Base-by-base conservation (phyloP, 495 filamentous ascomycete species). In the Penicillium ucsense region DNA sequence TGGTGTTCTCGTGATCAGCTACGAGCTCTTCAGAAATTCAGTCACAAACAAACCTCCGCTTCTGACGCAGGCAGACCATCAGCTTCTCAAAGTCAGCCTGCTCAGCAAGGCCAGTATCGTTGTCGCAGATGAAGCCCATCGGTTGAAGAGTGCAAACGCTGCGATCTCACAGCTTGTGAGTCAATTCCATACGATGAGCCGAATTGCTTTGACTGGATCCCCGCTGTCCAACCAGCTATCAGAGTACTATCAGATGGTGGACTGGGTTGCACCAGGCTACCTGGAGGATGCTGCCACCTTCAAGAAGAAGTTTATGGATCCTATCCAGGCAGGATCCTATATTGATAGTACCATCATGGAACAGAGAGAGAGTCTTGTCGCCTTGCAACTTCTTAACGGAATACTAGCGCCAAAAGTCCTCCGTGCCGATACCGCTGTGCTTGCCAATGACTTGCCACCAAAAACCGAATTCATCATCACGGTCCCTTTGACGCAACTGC, bases 61-160 rank as follows among this genome's bases (percentile, higher is more conserved):
- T 12, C 53, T 76, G 0, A 31, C 55, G 10, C 63, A 64, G 3
- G 51, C 66, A 4, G 45, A 70, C 27, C 71, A 76, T 47, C 41
- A 55, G 3, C 42, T 44, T 12, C 49, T 80, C 5, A 64, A 63
- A 12, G 51, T 72, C 5, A 66, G 75, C 35, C 62, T 91, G n/a
- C 52, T 79, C 0, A 51, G 79, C 27, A 64, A 71, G 0, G 82
- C 89, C 0, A 85, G 76, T 43, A 79, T 95, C 36, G 81, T 95
- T n/a, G 65, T 95, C 9, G 84, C 84, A 1, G 90, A 97, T 53
- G 90, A 97, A 60, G 90, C 89, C 0, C 90, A 97, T 54, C 71
- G 61, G 28, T 62, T 95, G 49, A 95, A 92, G 59, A 88, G 86
- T 48, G 61, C 63, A 0, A 56, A 50, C 0, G 61, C 80, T 0